These are phyloP conservation scores for Colletotrichum sp. DNA, from an alignment of 2,329 filamentous ascomycete genomes.

Conservation along the genomic window DNA sequence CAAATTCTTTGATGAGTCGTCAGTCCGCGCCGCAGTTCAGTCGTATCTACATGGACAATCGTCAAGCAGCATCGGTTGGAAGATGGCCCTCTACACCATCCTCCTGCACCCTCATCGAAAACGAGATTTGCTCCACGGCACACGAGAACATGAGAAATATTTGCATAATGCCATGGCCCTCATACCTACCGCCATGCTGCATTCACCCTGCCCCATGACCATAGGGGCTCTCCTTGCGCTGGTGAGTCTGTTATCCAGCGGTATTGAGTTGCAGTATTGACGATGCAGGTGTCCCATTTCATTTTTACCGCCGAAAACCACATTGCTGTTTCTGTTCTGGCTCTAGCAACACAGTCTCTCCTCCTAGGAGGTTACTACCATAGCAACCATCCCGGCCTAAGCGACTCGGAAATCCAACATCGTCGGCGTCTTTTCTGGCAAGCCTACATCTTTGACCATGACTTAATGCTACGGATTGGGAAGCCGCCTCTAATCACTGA, in stretches of 20 bases:
- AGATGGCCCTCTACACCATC: not conserved
- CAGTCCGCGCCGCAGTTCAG: not conserved
- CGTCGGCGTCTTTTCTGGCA: slow-evolving; percentile 8
- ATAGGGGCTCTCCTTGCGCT: slow-evolving; percentile 1
- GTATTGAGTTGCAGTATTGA: not conserved
- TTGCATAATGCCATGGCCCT: not conserved
- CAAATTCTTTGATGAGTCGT: not conserved
- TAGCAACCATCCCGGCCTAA: not conserved
- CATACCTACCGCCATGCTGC: not conserved
- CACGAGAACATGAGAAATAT: not conserved
- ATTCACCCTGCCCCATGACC: not conserved
- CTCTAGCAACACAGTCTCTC: not conserved
- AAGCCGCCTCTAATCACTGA: slow-evolving; percentile 15
- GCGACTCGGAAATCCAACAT: not conserved
- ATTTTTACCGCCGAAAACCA: slow-evolving; percentile 11
- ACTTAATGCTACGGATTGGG: slow-evolving; percentile 9
- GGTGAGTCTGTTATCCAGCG: not conserved
- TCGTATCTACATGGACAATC: not conserved
- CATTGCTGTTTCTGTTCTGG: not conserved
- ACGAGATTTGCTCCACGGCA: not conserved
- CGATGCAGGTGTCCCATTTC: not conserved
- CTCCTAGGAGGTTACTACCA: slow-evolving; percentile 6
- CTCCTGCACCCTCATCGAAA: not conserved
- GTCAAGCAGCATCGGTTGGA: not conserved
- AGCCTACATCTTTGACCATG: slow-evolving; percentile 10